Base-by-base conservation (phyloP, 768 basidiomycete species). In the Boletus rubroflammeus region DNA sequence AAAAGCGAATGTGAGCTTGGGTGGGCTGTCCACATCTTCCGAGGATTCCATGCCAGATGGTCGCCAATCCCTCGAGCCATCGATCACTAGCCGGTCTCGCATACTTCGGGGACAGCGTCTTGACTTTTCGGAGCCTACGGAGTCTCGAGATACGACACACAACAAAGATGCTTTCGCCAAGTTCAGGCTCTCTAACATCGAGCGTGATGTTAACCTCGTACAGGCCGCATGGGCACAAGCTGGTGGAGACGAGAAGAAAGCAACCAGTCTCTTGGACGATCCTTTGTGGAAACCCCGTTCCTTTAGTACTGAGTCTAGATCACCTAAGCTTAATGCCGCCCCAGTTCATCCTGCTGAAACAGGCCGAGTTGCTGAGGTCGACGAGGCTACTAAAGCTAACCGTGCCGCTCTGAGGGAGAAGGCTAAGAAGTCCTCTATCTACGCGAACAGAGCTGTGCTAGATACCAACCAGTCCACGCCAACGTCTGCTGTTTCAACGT, bases 401-500 rank as follows among this genome's bases (percentile, higher is more conserved):
- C 78, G 85, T 55, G 81, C 78, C 19, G 83, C 86, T 32, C 77
- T 76, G 54, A 84, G 77, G 65, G 88, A 90, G 71, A 85, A 88
- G 69, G 88, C 84, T 21, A 90, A 87, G 69, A 86, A 82, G 63
- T 91, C 90, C n/a, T 78, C 83, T 67, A 92, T 92, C 47, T 91
- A 91, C 60, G 84, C 85, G 39, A 86, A 85, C 58, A 80, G 86
- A 52, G 69, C 77, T 36, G 70, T 72, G 28, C 72, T 85, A 34
- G 81, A 81, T 51, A 72, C 69, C 46, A 80, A 72, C 50, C 72
- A 72, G 26, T 67, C 78, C 15, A 74, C 79, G 1, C 77, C 81
- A 11, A 51, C 47, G 9, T 48, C 65, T 32, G 35, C 53, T n/a
- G 39, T 58, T 47, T 68, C 75, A 1, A 45, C 55, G 3, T 62